Base-by-base conservation (phyloP, 2,329 filamentous ascomycete genomes). In the Ophiosphaerella herpotricha region DNA sequence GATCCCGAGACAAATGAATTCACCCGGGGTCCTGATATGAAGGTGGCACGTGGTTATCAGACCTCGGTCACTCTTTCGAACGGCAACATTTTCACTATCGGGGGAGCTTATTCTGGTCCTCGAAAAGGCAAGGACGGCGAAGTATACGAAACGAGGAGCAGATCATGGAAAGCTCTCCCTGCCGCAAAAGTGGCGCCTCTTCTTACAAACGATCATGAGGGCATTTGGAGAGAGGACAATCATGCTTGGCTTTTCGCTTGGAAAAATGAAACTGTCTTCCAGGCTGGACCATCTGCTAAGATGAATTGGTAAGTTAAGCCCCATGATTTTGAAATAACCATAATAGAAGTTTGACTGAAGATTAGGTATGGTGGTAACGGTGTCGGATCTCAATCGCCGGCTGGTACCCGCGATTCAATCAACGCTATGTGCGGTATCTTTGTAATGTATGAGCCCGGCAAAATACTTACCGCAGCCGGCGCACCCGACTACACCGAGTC, bases 161-260 rank as follows among this genome's bases (percentile, higher is more conserved):
- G 80, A 32, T 64, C 66, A 4, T 85, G 82, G 82, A 76, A 71
- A 0, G 57, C 70, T n/a, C 64, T 83, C 0, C 58, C 70, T 1
- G 76, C 75, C 23, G 75, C 75, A 11, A 67, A 72, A 9, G 78
- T 79, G 4, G 72, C 70, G 14, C 77, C 77, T 0, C 82, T 83
- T 68, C 67, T 83, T 21, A 85, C 82, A 3, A 58, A 63, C 4
- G 80, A 82, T 54, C 55, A 56, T 8, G 60, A 69, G 43, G 78
- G 78, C 11, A 58, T 73, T 2, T 82, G 72, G 55, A 71, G 80
- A 16, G 60, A 73, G 8, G 81, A 83, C 50, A 83, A 82, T 56
- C 82, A 84, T 60, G 80, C 64, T 14, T 83, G 80, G 81, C 71
- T 82, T 1, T 80, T 81, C 46, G 74, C 66, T 6, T 82, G 79